These are phyloP conservation scores for Metschnikowia hibisci DNA, from an alignment of 805 yeast species.

Conservation along the genomic window DNA sequence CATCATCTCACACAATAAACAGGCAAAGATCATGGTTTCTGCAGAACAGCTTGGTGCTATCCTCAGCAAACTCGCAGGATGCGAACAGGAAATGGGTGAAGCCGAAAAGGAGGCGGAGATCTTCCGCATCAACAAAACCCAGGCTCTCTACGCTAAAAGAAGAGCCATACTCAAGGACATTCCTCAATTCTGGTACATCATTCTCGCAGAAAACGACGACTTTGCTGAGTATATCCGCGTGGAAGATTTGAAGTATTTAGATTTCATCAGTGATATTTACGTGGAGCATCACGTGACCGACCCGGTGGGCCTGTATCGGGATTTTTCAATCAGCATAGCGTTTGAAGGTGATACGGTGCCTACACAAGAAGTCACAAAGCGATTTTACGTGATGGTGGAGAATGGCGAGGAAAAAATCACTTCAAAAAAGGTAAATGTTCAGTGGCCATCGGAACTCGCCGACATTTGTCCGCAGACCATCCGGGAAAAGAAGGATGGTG, in stretches of 20 bases:
- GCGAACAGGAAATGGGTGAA: slow-evolving; percentile 54
- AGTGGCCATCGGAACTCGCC: slow-evolving; percentile 69
- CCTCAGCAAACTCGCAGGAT: slow-evolving; percentile 46
- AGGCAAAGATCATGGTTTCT: neutral
- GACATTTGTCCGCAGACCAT: slow-evolving; percentile 52
- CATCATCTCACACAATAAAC: neutral
- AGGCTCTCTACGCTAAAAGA: slow-evolving; percentile 56
- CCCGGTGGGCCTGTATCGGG: slow-evolving; percentile 38
- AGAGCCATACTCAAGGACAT: slow-evolving; percentile 48
- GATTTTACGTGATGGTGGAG: slow-evolving; percentile 47
- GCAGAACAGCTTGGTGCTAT: slow-evolving; percentile 23
- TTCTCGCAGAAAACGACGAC: slow-evolving; percentile 77
- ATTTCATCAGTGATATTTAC: slow-evolving; percentile 57
- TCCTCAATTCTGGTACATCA: slow-evolving; percentile 85
- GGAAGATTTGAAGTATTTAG: slow-evolving; percentile 75
- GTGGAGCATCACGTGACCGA: slow-evolving; percentile 50
- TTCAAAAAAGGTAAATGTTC: slow-evolving; percentile 51
- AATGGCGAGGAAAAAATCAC: slow-evolving; percentile 53
- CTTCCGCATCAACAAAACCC: slow-evolving; percentile 49
- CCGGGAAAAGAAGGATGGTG: slow-evolving; percentile 28
- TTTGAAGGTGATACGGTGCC: slow-evolving; percentile 47
- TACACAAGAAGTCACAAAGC: slow-evolving; percentile 58
- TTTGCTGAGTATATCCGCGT: slow-evolving; percentile 75
- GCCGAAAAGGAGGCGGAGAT: slow-evolving; percentile 61
- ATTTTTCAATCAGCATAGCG: slow-evolving; percentile 57